Percentiles rank a stretch among this genome's conserved stretches.
These are phyloP conservation scores for Acrodontium crateriforme DNA, from an alignment of 2,329 filamentous ascomycete species.

Conservation along the genomic window DNA sequence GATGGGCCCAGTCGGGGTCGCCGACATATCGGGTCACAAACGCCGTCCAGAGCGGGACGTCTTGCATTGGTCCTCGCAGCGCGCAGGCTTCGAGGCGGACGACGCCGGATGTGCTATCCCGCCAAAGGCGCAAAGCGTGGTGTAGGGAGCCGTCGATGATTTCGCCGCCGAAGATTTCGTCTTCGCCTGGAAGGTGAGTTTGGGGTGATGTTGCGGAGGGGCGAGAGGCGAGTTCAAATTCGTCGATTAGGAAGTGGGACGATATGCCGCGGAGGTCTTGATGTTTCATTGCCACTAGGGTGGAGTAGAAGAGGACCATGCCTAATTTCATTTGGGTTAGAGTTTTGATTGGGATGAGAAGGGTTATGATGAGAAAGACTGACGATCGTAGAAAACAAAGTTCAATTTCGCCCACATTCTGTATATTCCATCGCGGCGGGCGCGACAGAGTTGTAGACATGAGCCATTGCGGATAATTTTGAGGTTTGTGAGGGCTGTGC, in stretches of 20 bases:
- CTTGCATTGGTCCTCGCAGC: conserved; percentile 36
- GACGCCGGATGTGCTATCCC: conserved; percentile 36
- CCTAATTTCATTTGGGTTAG: conserved; percentile 19
- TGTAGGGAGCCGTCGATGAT: conserved; percentile 39
- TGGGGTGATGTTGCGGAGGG: no score
- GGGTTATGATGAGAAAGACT: conserved; percentile 5
- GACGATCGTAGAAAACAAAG: conserved; percentile 42
- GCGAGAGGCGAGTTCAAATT: conserved; percentile 31
- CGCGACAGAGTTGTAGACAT: conserved; percentile 24
- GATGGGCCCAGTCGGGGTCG: conserved; percentile 35
- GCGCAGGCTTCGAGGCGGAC: conserved; percentile 45
- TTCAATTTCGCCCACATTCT: conserved; percentile 41
- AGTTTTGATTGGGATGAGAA: not conserved
- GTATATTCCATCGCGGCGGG: conserved; percentile 26
- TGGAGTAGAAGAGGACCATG: conserved; percentile 44
- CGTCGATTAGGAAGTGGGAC: conserved; percentile 27
- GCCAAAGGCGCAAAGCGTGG: conserved; percentile 42
- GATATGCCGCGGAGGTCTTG: conserved; percentile 33
- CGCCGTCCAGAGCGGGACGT: conserved; percentile 47
- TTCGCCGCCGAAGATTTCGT: conserved; percentile 33
- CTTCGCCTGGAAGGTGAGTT: conserved; percentile 1
- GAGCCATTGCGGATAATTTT: conserved; percentile 28
- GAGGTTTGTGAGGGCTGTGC: conserved; percentile 37
- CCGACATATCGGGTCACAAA: conserved; percentile 38
- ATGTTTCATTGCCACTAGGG: conserved; percentile 43